These are phyloP conservation scores for Chrysophaeum taylorii DNA, from an alignment of 352 stramenopile species.

Conservation along the genomic window DNA sequence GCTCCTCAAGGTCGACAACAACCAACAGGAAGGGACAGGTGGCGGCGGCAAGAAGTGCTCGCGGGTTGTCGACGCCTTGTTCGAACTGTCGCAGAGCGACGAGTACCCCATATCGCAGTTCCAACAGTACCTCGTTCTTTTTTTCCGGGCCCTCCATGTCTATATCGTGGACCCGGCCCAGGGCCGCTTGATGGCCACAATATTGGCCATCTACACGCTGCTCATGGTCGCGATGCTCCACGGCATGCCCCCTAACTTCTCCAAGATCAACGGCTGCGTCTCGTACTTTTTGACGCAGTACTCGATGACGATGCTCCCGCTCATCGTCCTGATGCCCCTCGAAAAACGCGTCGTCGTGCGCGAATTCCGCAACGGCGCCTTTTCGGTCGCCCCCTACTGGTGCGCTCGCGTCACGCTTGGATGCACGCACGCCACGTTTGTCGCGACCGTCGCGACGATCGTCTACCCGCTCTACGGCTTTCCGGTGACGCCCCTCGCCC, in stretches of 20 bases:
- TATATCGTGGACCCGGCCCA: constrained; percentile 15
- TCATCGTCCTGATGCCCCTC: background rate
- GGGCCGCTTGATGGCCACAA: too few relatives aligned
- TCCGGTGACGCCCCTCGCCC: background rate
- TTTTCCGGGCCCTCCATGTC: background rate
- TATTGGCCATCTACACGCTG: too few relatives aligned
- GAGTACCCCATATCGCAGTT: background rate
- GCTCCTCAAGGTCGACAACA: too few relatives aligned
- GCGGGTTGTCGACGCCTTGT: too few relatives aligned
- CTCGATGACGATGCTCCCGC: background rate
- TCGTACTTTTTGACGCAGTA: too few relatives aligned
- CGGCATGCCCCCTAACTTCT: too few relatives aligned
- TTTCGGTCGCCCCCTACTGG: background rate
- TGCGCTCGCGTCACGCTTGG: background rate
- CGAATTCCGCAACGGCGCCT: constrained; percentile 6
- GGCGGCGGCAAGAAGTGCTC: too few relatives aligned
- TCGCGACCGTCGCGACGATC: background rate
- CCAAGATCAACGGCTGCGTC: too few relatives aligned
- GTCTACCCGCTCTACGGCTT: background rate
- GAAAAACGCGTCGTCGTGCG: background rate
- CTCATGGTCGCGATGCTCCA: too few relatives aligned
- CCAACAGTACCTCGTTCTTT: constrained; percentile 11
- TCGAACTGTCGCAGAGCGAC: too few relatives aligned
- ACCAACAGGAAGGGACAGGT: too few relatives aligned
- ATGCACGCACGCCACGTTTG: background rate